These are phyloP conservation scores for Kalmusia sp. DNA, from an alignment of 2,329 filamentous ascomycete genomes.

Conservation along the genomic window DNA sequence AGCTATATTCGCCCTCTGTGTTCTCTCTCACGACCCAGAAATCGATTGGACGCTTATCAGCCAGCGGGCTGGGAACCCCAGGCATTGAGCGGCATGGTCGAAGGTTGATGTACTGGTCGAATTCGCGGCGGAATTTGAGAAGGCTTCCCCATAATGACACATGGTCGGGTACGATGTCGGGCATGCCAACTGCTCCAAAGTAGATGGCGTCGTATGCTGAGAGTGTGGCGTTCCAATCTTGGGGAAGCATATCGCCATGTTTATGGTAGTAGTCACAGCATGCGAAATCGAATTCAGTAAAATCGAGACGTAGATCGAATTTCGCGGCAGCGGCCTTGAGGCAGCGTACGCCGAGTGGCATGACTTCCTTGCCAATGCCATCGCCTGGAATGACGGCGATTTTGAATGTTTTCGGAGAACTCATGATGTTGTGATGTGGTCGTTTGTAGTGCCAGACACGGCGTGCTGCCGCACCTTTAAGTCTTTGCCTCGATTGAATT, in stretches of 20 bases:
- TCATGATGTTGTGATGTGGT: slow-evolving; percentile 5
- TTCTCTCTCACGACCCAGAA: slow-evolving; percentile 16
- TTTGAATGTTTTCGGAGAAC: slow-evolving; percentile 2
- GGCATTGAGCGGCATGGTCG: slow-evolving; percentile 8
- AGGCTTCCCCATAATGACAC: slow-evolving; percentile 11
- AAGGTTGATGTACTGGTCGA: slow-evolving; percentile 13
- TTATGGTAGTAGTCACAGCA: slow-evolving; percentile 12
- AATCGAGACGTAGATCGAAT: background rate
- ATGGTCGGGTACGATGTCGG: slow-evolving; percentile 11
- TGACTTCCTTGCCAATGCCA: slow-evolving; percentile 17
- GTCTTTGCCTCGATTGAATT: no score
- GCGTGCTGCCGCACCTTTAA: no score
- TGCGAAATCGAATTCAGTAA: slow-evolving; percentile 9
- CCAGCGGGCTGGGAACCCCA: slow-evolving; percentile 5
- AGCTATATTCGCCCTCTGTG: slow-evolving; percentile 14
- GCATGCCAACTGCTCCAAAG: slow-evolving; percentile 15
- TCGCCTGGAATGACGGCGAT: slow-evolving; percentile 17
- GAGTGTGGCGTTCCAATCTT: slow-evolving; percentile 7
- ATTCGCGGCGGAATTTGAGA: slow-evolving; percentile 11
- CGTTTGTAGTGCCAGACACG: no score
- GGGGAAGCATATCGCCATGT: slow-evolving; percentile 8
- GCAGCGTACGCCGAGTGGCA: slow-evolving; percentile 3
- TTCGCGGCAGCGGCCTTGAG: slow-evolving; percentile 5
- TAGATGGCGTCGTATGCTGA: slow-evolving; percentile 14
- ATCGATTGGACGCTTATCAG: slow-evolving; percentile 3